These are phyloP conservation scores for Chrysosporium queenslandicum DNA, from an alignment of 2,329 filamentous ascomycete species.

Conservation along the genomic window DNA sequence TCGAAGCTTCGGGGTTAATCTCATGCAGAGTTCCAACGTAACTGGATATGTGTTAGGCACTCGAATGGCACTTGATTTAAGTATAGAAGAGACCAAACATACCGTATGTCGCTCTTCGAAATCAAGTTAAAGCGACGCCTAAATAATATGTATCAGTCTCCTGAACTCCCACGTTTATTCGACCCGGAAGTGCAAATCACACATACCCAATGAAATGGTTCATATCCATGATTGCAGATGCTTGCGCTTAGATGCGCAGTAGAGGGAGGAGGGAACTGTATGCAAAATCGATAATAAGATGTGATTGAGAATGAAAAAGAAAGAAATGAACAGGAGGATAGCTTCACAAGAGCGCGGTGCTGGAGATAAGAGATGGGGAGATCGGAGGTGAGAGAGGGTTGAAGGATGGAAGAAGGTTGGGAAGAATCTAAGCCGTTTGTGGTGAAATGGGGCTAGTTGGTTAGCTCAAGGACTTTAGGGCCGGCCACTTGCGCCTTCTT, in stretches of 20 bases:
- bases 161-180: slow-evolving; percentile 8
- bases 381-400: slow-evolving; percentile 15
- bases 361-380: neutral
- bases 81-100: slow-evolving; percentile 32
- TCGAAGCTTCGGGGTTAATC: slow-evolving; percentile 95
- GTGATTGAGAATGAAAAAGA: slow-evolving; percentile 18
- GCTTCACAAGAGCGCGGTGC: neutral
- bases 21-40: slow-evolving; percentile 94
- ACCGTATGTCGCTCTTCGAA: slow-evolving; percentile 96
- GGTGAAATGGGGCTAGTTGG: neutral
- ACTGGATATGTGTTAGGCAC: slow-evolving; percentile 41
- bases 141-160: slow-evolving; percentile 19
- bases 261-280: slow-evolving; percentile 4
- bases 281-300: slow-evolving; percentile 1
- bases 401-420: slow-evolving; percentile 11
- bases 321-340: neutral
- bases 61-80: neutral
- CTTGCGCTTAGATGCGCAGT: slow-evolving; percentile 28
- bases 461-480: slow-evolving; percentile 21
- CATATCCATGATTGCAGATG: slow-evolving; percentile 37
- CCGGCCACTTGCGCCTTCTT: slow-evolving; percentile 24
- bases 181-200: slow-evolving; percentile 18
- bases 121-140: slow-evolving; percentile 93
- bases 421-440: slow-evolving; percentile 9
- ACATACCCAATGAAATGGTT: slow-evolving; percentile 43